phyloP scores from a whole-genome alignment of 306 rosid genomes.

The Quercus berberidifolia region DNA sequence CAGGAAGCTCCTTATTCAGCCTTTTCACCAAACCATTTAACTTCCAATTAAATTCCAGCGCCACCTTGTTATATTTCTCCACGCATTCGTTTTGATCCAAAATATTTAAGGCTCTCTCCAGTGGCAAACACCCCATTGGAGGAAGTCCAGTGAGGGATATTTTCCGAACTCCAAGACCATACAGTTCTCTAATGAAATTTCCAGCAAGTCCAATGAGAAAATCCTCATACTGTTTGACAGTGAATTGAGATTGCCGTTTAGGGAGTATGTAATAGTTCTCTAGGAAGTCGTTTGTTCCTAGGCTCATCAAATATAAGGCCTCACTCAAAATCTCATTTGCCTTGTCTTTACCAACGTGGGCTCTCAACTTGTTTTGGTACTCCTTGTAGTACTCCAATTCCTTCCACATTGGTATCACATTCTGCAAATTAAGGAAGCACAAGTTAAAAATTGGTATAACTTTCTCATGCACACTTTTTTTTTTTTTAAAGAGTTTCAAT shows the following conservation, averaged over 20 bases:
- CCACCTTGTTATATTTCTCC: constrained; percentile 36
- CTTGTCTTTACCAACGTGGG: constrained; percentile 40
- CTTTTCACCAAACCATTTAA: constrained; percentile 19
- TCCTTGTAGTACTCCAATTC: constrained; percentile 68
- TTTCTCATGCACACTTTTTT: too few species aligned
- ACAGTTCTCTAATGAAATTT: constrained; percentile 43
- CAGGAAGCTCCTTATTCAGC: constrained; percentile 37
- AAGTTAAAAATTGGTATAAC: background rate
- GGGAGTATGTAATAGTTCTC: constrained; percentile 62
- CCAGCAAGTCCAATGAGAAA: constrained; percentile 44
- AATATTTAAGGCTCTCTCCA: constrained; percentile 59
- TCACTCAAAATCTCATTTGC: constrained; percentile 39
- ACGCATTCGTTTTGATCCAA: constrained; percentile 20
- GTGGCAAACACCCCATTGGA: constrained; percentile 86
- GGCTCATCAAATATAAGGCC: constrained; percentile 53
- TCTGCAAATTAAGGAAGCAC: constrained; percentile 31
- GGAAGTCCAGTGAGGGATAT: constrained; percentile 61
- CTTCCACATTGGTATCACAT: constrained; percentile 77
- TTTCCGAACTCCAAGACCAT: constrained; percentile 55
- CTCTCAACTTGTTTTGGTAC: constrained; percentile 48
- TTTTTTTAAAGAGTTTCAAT: too few species aligned
- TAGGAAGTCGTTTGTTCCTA: constrained; percentile 75
- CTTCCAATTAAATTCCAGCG: constrained; percentile 39
- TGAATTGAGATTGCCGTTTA: constrained; percentile 36
- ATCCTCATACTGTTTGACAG: constrained; percentile 40